phyloP scores from a whole-genome alignment of 139 green algal genomes.

The Chlamydomonas asymmetrica region DNA sequence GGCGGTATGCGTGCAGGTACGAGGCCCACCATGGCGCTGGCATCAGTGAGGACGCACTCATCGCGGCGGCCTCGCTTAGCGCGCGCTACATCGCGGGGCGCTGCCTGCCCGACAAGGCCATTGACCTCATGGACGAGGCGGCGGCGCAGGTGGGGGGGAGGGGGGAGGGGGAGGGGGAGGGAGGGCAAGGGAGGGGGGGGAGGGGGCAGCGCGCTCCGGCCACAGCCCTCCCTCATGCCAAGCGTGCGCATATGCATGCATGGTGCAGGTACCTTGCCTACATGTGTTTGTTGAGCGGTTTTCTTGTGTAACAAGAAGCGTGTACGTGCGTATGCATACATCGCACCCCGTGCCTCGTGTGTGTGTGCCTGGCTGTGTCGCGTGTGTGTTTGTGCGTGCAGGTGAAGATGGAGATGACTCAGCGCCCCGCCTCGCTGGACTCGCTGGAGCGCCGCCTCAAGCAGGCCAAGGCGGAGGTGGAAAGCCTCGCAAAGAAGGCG shows the following conservation, averaged over 20 bases:
- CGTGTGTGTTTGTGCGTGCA: background rate
- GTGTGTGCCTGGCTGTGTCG: background rate
- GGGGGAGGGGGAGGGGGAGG: too few relatives aligned
- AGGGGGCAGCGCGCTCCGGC: too few relatives aligned
- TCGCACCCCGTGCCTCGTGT: background rate
- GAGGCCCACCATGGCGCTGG: conserved; percentile 55
- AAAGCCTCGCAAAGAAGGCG: conserved; percentile 20
- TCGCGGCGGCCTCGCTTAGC: conserved; percentile 86
- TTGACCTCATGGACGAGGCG: conserved; percentile 94
- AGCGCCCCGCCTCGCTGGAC: conserved; percentile 48
- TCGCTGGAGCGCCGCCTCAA: conserved; percentile 39
- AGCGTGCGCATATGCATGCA: background rate
- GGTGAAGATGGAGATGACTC: conserved; percentile 63
- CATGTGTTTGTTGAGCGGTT: background rate
- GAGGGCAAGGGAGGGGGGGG: too few relatives aligned
- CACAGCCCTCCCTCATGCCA: too few relatives aligned
- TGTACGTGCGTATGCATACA: background rate
- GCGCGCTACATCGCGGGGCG: conserved; percentile 87
- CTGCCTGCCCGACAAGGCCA: conserved; percentile 91
- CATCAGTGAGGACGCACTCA: conserved; percentile 89
- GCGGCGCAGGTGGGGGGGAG: conserved; percentile 72
- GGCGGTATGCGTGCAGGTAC: background rate
- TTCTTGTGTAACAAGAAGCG: background rate
- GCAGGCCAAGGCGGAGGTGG: conserved; percentile 37
- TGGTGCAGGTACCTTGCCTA: background rate